Percentiles rank a stretch among this genome's conserved stretches.
Conservation (phyloP, 78 protist species). For the Salpingoeca rosetta region DNA sequence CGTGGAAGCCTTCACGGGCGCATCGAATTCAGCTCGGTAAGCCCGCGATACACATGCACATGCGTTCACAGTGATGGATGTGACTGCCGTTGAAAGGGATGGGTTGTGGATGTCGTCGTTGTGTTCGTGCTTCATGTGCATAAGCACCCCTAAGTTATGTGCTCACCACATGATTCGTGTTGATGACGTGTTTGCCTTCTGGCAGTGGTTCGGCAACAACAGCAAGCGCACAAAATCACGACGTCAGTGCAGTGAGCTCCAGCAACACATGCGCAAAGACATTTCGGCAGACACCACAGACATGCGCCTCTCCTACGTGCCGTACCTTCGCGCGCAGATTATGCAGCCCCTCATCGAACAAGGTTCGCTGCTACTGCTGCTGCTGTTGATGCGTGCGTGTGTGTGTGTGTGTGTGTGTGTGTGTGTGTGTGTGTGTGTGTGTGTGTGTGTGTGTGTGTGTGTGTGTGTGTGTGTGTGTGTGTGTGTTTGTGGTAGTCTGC, state of each 20-base stretch:
- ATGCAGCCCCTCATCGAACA: background rate
- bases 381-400: no score
- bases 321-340: background rate
- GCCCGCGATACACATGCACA: no score
- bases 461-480: no score
- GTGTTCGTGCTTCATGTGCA: constrained; percentile 6
- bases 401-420: no score
- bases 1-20: no score
- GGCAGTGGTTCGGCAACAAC: constrained; percentile 37
- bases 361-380: background rate
- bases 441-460: no score
- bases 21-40: constrained; percentile 3
- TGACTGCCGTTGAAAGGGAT: no score
- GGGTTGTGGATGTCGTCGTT: no score
- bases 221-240: constrained; percentile 21
- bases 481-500: no score
- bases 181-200: background rate
- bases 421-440: no score
- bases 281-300: background rate
- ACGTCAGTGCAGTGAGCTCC: constrained; percentile 9
- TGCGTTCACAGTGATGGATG: no score
- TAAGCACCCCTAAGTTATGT: background rate
- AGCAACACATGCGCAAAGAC: background rate
- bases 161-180: background rate
- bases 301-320: background rate